Evolutionary conservation across 2,329 filamentous ascomycete genomes (phyloP), one percentile per base, ranked within the genome.

Genomic region (Paecilomyces sp.): DNA sequence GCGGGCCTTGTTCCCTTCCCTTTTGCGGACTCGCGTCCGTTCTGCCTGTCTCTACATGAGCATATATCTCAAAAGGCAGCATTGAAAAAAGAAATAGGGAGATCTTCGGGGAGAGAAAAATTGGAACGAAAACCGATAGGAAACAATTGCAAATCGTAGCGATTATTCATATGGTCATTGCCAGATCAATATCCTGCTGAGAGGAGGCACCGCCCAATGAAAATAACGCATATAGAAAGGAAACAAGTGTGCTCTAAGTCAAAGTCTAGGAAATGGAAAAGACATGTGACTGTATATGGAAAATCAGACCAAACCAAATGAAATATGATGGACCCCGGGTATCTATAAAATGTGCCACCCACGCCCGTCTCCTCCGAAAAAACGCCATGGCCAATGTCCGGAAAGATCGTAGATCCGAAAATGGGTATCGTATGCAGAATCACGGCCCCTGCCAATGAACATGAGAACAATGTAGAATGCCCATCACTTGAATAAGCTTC

Each of bases 401-500:
- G 51, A 30, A 53, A 30, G 12, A 47, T 41, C 58, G 28, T 22
- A 24, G 22, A 58, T 18, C 50, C 18, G 24, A 25, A 58, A 50
- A 54, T 28, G 11, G 24, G 56, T n/a, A 36, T 25, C 22, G 31
- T 41, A 30, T 18, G 30, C 33, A 36, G 24, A 4, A 28, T 15
- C 36, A 34, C 12, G 9, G 33, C 9, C 18, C 30, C 30, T 57
- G 22, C 22, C 58, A 54, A 11, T 47, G 50, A 36, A n/a, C 59
- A 61, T 24, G 25, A 28, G 25, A 18, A 7, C 11, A 50, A 30
- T 54, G 13, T n/a, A 33, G 50, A 50, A 31, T 3, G 33, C 9
- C 25, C 15, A 59, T 68, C 63, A 77, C 58, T 73, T 77, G 71
- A 88, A 88, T 54, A 88, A 74, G 67, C 78, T 81, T 69, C 81